A percentile compares a stretch with the other conserved stretches of the same genome.
phyloP scores from a whole-genome alignment of 192 early-diverging fungal genomes.

The Linnemannia elongata region DNA sequence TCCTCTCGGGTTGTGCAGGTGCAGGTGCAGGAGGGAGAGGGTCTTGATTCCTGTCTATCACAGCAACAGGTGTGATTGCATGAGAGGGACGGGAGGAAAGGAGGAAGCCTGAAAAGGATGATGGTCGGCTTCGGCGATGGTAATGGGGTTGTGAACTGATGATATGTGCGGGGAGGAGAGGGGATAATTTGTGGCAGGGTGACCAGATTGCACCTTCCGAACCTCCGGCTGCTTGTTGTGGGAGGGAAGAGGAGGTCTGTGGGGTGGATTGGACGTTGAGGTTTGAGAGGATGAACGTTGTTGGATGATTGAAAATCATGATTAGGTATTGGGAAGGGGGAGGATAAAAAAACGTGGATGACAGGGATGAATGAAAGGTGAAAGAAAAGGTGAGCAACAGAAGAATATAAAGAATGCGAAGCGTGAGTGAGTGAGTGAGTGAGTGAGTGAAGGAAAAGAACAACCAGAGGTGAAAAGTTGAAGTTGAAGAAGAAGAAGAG shows the following conservation, averaged over 20 bases:
- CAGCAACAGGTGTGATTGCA: neutral
- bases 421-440: too few species aligned
- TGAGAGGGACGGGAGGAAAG: neutral
- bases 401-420: too few species aligned
- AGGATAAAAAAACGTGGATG: neutral
- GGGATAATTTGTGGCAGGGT: slow-evolving; percentile 6
- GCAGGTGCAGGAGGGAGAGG: neutral
- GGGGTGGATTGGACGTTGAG: neutral
- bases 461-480: too few species aligned
- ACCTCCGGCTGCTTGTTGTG: slow-evolving; percentile 14
- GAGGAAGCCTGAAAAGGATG: neutral
- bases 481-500: too few species aligned
- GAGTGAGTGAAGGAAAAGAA: too few species aligned
- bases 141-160: neutral
- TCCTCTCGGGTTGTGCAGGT: neutral
- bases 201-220: slow-evolving; percentile 43
- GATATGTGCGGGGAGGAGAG: neutral
- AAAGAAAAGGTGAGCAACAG: neutral
- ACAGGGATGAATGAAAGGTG: neutral
- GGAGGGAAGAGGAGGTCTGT: neutral
- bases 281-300: slow-evolving; percentile 24
- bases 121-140: neutral
- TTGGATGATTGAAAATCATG: slow-evolving; percentile 51
- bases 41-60: neutral
- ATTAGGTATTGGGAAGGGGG: neutral